These are phyloP conservation scores for Botrytis porri DNA, from an alignment of 2,329 filamentous ascomycete genomes.

Conservation along the genomic window DNA sequence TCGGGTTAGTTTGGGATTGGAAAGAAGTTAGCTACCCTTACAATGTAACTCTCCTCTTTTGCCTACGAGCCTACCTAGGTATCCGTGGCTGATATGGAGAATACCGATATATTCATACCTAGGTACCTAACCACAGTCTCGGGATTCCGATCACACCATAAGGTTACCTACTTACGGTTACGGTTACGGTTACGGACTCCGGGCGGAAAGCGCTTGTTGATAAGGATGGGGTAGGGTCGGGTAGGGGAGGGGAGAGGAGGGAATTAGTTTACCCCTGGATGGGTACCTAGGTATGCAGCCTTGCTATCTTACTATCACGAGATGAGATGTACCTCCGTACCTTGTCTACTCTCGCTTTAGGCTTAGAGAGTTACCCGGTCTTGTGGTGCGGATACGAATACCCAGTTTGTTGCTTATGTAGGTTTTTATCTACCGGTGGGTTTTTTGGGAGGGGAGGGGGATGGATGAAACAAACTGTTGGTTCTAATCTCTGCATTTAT, in stretches of 20 bases:
- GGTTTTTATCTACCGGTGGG: neutral
- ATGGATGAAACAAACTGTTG: neutral
- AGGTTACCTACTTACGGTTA: no score
- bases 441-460: neutral
- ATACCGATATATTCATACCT: neutral
- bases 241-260: no score
- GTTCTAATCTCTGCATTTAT: neutral
- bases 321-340: neutral
- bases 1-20: neutral
- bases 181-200: neutral
- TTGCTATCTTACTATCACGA: neutral
- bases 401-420: neutral
- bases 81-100: neutral
- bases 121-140: neutral
- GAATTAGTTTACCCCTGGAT: neutral
- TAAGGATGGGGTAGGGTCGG: neutral
- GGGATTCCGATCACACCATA: neutral
- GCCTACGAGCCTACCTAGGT: no score
- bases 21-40: neutral
- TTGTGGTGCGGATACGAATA: neutral
- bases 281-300: neutral
- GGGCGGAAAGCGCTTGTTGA: neutral
- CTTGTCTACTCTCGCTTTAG: neutral
- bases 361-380: neutral
- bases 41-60: neutral